Evolutionary conservation across 139 green algal species (phyloP), one percentile per base, ranked within the genome.

Genomic region (Closterium sp.): DNA sequence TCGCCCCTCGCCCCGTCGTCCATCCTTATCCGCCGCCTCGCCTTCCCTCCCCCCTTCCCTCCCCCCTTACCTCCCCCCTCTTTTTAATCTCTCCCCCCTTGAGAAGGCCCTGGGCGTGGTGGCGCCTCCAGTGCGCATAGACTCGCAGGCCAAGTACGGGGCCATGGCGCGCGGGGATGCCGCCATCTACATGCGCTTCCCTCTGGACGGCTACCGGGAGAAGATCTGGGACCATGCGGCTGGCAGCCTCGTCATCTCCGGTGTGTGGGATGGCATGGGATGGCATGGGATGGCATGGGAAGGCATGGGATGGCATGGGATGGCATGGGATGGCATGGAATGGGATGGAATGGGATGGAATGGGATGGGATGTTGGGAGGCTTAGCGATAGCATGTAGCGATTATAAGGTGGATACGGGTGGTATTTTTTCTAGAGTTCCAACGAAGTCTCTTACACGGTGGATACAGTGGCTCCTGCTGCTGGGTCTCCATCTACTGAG

Each of bases 181-280:
- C 35, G 35, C 90, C 32, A 93, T 95, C 55, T 95, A 95, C 89
- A 33, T 95, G 25, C 92, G 92, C 66, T 94, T 95, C 38, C 93
- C 93, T 3, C 87, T 84, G 10, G 30, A 32, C 31, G 93, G 84
- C 34, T 95, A 95, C 86, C 90, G 85, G 16, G 93, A 95, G 90
- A 95, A 95, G 93, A 95, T 95, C n/a, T 95, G 93, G 93, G 93
- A 95, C 89, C 93, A 95, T 93, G 89, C 66, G 5, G 93, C 93
- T 21, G 93, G 93, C 23, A 35, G 89, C 92, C 94, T 95, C 34
- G 90, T 95, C 85, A 90, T 94, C 83, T 86, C n/a, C 31, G 81
- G 81, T 34, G 9, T 86, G 81, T 34, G 30, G 2, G 28, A 30
- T 4, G 5, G 28, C 23, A 85, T 85, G 76, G 25, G 28, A 33